These are phyloP conservation scores for Peribolospora baueri DNA, from an alignment of 768 basidiomycete species.

Conservation along the genomic window DNA sequence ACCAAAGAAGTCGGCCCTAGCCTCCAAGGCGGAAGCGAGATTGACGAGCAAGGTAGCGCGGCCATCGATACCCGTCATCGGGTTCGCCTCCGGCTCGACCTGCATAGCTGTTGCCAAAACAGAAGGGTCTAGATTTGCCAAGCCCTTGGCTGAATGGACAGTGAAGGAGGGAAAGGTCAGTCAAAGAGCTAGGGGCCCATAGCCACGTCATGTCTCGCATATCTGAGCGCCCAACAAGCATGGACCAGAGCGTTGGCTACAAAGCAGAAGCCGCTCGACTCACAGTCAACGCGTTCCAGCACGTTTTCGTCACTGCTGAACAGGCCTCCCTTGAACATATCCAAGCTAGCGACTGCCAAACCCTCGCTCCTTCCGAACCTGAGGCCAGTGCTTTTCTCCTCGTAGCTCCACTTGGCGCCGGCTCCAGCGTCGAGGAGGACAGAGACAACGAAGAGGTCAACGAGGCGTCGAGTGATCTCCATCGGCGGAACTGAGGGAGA, in stretches of 20 bases:
- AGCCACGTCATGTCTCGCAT: background rate
- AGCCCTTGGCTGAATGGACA: conserved; percentile 34
- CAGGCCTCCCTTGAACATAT: conserved; percentile 64
- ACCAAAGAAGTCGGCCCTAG: conserved; percentile 47
- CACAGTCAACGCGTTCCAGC: conserved; percentile 59
- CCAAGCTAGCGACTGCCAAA: conserved; percentile 63
- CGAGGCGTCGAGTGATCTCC: conserved; percentile 41
- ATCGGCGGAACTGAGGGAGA: conserved; percentile 3
- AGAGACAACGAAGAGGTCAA: conserved; percentile 75
- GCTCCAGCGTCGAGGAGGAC: conserved; percentile 90
- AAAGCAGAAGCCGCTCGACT: conserved; percentile 12
- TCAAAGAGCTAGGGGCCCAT: background rate
- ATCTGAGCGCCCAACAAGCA: background rate
- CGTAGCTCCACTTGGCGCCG: conserved; percentile 55
- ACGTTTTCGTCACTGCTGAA: conserved; percentile 45
- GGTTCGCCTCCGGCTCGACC: conserved; percentile 40
- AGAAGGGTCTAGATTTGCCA: conserved; percentile 37
- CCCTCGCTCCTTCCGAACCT: conserved; percentile 43
- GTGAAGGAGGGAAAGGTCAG: background rate
- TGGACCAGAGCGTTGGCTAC: background rate
- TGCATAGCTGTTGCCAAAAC: conserved; percentile 49
- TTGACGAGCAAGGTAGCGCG: conserved; percentile 50
- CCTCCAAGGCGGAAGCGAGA: conserved; percentile 42
- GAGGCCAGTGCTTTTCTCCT: conserved; percentile 26
- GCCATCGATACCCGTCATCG: conserved; percentile 75